These are phyloP conservation scores for Hemileccinum impolitum DNA, from an alignment of 768 basidiomycete species.

Conservation along the genomic window DNA sequence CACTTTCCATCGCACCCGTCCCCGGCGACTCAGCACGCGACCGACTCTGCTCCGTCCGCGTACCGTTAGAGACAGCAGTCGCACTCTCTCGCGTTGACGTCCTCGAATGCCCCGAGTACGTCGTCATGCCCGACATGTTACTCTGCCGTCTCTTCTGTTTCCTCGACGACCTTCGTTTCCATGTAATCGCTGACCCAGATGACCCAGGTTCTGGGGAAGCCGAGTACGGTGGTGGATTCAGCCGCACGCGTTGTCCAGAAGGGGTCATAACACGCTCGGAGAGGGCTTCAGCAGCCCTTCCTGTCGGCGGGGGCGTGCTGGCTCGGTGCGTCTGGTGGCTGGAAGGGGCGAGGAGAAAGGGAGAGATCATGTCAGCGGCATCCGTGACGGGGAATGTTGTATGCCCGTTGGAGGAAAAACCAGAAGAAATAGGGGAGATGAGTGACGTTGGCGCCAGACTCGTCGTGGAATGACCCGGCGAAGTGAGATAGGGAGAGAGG, in stretches of 20 bases:
- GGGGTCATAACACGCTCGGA: slow-evolving; percentile 2
- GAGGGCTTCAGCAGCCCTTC: slow-evolving; percentile 5
- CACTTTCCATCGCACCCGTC: background rate
- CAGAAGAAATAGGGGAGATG: background rate
- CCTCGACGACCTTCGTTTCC: background rate
- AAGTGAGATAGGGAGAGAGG: background rate
- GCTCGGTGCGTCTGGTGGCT: slow-evolving; percentile 1
- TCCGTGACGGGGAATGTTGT: slow-evolving; percentile 10
- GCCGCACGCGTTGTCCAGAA: slow-evolving; percentile 9
- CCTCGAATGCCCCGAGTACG: slow-evolving; percentile 10
- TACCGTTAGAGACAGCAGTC: background rate
- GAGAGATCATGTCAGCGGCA: slow-evolving; percentile 20
- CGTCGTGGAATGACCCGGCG: slow-evolving; percentile 11
- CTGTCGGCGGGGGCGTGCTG: background rate
- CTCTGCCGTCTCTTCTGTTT: background rate
- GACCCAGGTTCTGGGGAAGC: background rate
- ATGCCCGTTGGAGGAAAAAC: background rate
- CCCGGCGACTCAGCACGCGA: background rate
- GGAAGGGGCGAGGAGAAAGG: slow-evolving; percentile 17
- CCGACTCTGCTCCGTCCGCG: background rate
- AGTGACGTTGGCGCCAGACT: slow-evolving; percentile 5
- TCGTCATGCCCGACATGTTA: slow-evolving; percentile 8
- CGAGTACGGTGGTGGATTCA: slow-evolving; percentile 30
- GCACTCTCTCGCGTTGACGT: slow-evolving; percentile 1
- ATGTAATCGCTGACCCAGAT: background rate